phyloP scores from a whole-genome alignment of 805 yeast species.

The Starmerella roubikii region DNA sequence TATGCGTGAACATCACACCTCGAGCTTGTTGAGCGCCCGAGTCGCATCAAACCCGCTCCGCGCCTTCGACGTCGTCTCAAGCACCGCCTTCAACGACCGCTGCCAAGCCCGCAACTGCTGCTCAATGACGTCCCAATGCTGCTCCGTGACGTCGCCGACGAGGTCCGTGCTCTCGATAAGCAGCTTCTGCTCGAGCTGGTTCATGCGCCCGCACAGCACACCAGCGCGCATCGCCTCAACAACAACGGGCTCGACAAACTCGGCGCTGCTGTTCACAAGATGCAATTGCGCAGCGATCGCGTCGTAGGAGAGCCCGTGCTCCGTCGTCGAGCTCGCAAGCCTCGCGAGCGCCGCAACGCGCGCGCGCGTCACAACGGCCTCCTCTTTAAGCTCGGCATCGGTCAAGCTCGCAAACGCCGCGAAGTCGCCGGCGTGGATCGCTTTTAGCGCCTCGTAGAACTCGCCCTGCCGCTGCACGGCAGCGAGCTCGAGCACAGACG shows the following conservation, averaged over 20 bases:
- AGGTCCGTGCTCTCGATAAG: slow-evolving; percentile 27
- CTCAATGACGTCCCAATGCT: slow-evolving; percentile 29
- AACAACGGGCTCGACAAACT: slow-evolving; percentile 29
- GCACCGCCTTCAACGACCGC: slow-evolving; percentile 19
- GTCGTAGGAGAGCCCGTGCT: slow-evolving; percentile 23
- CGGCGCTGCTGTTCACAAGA: slow-evolving; percentile 16
- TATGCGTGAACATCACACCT: slow-evolving; percentile 10
- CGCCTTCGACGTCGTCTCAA: slow-evolving; percentile 9
- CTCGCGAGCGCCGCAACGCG: slow-evolving; percentile 23
- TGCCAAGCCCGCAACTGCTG: slow-evolving; percentile 28
- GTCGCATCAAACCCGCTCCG: slow-evolving; percentile 13
- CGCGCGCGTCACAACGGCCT: slow-evolving; percentile 19
- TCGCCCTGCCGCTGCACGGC: slow-evolving; percentile 21
- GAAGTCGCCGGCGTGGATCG: slow-evolving; percentile 25
- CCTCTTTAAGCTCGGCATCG: slow-evolving; percentile 3
- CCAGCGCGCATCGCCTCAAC: slow-evolving; percentile 33
- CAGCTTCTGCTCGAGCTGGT: slow-evolving; percentile 28
- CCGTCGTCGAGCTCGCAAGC: slow-evolving; percentile 16
- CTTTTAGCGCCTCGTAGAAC: slow-evolving; percentile 20
- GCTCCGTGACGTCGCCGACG: slow-evolving; percentile 27
- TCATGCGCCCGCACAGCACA: slow-evolving; percentile 31
- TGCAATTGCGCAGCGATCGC: slow-evolving; percentile 25
- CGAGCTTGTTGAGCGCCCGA: slow-evolving; percentile 15
- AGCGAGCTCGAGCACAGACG: slow-evolving; percentile 17
- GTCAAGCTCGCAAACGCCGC: slow-evolving; percentile 12